phyloP scores from a whole-genome alignment of 805 yeast genomes.

The Saccharomycopsis synnaedendra region DNA sequence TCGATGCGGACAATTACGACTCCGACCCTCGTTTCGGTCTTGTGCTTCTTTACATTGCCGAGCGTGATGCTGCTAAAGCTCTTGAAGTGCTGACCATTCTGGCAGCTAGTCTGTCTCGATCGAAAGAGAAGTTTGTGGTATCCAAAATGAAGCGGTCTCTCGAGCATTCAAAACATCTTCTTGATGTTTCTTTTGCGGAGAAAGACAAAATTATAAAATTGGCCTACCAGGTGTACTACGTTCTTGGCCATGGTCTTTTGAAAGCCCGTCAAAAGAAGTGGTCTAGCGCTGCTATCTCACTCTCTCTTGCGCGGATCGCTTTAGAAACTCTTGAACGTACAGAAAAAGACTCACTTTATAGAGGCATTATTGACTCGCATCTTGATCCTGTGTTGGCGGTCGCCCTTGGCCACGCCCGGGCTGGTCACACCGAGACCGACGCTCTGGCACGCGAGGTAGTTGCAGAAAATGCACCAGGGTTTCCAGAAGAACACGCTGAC shows the following conservation, averaged over 20 bases:
- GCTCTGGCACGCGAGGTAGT: slow-evolving; percentile 32
- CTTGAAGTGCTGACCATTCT: slow-evolving; percentile 46
- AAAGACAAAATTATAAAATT: slow-evolving; percentile 1
- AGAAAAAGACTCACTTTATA: slow-evolving; percentile 24
- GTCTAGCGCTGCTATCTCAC: slow-evolving; percentile 37
- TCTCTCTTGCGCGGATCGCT: slow-evolving; percentile 50
- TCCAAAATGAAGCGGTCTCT: slow-evolving; percentile 62
- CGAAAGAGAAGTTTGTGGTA: slow-evolving; percentile 37
- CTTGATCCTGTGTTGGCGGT: slow-evolving; percentile 59
- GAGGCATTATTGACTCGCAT: slow-evolving; percentile 43
- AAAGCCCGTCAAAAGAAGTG: slow-evolving; percentile 46
- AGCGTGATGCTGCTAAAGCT: slow-evolving; percentile 64
- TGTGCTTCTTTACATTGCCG: slow-evolving; percentile 56
- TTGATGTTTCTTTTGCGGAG: slow-evolving; percentile 9
- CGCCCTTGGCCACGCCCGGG: slow-evolving; percentile 33
- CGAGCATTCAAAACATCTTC: slow-evolving; percentile 31
- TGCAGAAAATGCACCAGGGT: slow-evolving; percentile 22
- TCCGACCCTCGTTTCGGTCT: slow-evolving; percentile 42
- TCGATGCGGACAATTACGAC: slow-evolving; percentile 38
- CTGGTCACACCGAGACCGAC: slow-evolving; percentile 13
- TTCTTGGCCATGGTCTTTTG: slow-evolving; percentile 42
- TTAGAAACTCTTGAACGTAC: slow-evolving; percentile 38
- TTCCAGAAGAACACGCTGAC: slow-evolving; percentile 17
- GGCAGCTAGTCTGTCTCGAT: slow-evolving; percentile 39
- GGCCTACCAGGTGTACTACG: slow-evolving; percentile 27